A percentile compares a stretch with the other conserved stretches of the same genome.
These are phyloP conservation scores for Candolleomyces efflorescens DNA, from an alignment of 768 basidiomycete species.

Conservation along the genomic window DNA sequence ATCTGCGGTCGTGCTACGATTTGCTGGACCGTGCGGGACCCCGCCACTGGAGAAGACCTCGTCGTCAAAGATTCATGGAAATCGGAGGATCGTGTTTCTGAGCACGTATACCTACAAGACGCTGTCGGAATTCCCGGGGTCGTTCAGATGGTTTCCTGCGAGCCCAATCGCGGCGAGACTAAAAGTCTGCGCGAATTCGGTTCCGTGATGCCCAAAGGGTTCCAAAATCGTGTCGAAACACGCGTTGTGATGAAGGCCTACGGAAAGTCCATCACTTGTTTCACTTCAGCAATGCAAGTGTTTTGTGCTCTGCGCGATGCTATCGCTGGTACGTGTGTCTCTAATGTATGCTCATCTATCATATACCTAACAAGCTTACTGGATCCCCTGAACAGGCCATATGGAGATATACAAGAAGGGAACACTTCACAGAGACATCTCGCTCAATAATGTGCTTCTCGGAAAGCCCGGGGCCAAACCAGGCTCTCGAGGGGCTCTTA, in stretches of 20 bases:
- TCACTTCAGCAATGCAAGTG: background rate
- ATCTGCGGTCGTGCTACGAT: background rate
- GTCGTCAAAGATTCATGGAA: conserved; percentile 1
- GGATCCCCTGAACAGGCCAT: background rate
- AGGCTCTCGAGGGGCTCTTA: background rate
- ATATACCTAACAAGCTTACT: too few relatives aligned
- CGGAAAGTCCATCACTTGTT: background rate
- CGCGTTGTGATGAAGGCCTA: background rate
- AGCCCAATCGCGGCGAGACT: background rate
- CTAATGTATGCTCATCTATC: background rate
- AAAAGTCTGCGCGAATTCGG: too few relatives aligned
- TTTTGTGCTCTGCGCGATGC: background rate
- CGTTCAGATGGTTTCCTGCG: background rate
- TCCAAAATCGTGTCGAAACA: background rate
- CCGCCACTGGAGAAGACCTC: background rate
- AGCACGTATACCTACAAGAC: background rate
- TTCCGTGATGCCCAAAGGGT: too few relatives aligned
- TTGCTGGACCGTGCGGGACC: background rate
- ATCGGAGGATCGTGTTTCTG: background rate
- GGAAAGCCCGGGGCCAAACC: background rate
- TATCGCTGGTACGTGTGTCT: background rate
- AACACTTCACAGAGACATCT: background rate
- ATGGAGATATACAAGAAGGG: background rate
- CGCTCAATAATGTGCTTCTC: background rate
- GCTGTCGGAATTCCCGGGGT: background rate